These are phyloP conservation scores for Anthracocystis setariae DNA, from an alignment of 1,284 basidiomycete species.

Conservation along the genomic window DNA sequence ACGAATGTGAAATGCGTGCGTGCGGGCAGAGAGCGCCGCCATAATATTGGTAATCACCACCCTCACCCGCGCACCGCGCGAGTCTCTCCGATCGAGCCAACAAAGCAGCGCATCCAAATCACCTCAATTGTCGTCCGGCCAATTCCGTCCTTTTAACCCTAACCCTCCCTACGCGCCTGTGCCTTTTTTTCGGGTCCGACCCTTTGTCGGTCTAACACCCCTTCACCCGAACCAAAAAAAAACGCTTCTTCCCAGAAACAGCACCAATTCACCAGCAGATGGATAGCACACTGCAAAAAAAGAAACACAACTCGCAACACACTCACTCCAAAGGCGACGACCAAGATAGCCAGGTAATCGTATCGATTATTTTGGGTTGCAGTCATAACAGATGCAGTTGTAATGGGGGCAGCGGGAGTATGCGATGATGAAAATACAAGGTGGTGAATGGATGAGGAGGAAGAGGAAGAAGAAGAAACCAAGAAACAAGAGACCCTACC, in stretches of 20 bases:
- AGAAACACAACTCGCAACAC: neutral
- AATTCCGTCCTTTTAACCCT: constrained; percentile 23
- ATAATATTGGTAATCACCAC: constrained; percentile 23
- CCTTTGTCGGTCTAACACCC: constrained; percentile 15
- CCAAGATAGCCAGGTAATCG: constrained; percentile 40
- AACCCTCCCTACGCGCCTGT: no score
- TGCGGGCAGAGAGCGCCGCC: constrained; percentile 6
- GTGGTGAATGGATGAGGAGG: constrained; percentile 14
- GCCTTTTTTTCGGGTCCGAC: constrained; percentile 19
- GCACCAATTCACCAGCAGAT: neutral
- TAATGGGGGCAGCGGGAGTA: constrained; percentile 17
- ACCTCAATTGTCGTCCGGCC: constrained; percentile 25
- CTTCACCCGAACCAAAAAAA: no score
- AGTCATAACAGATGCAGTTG: constrained; percentile 37
- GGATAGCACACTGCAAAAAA: neutral
- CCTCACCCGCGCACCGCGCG: constrained; percentile 7
- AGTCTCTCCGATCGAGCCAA: constrained; percentile 26
- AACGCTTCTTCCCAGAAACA: no score
- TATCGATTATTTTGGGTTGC: constrained; percentile 45
- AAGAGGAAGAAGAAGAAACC: constrained; percentile 13
- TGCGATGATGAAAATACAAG: constrained; percentile 30
- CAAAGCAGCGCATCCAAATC: constrained; percentile 11
- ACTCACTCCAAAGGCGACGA: no score
- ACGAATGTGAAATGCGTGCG: no score
- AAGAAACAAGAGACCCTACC: constrained; percentile 11